Evolutionary conservation across 768 basidiomycete genomes (phyloP), one percentile per base, ranked within the genome.

Genomic region (Tricholoma flavovirens): DNA sequence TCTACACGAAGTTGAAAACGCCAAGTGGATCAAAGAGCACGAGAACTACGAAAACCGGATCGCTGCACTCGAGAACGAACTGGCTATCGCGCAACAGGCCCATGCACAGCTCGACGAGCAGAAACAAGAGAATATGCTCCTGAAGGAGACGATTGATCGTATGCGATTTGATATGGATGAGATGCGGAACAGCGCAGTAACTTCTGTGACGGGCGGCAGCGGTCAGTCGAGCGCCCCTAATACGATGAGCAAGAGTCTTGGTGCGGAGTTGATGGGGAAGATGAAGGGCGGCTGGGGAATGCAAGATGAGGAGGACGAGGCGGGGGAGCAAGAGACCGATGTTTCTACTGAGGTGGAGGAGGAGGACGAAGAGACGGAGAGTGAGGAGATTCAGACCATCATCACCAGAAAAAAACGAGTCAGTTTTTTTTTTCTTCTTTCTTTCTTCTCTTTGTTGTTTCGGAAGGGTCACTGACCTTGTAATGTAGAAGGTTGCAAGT

Each of bases 141-240:
- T 98, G 58, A 96, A 96, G 67, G 95, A 98, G 77, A 97, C 94
- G 1, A 98, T 98, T 62, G 94, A 97, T 67, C 81, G 93, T 48
- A 87, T 97, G 82, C 80, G 91, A 30, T 96, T 88, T 60, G 95
- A 98, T 64, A 83, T 98, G 79, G 94, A 98, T 62, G 93, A 95
- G 71, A 82, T 95, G 77, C 79, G 93, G 38, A 82, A 73, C 52
- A 73, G 69, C 48, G 73, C 75, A 5, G 67, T 72, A 36, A 70
- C 64, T 29, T 67, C 70, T 19, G 68, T 65, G 21, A 26, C 21
- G 11, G 38, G 65, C 67, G 11, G 73, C 72, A 80, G 77, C 49
- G 78, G 77, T 30, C 64, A 60, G 48, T 74, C 72, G 40, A 91
- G 84, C 63, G 73, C 68, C 15, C 71, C 71, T 30, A 81, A 78